Percentiles rank a stretch among this genome's conserved stretches.
phyloP scores from a whole-genome alignment of 2,329 filamentous ascomycete genomes.

The Raffaelea albimanens region DNA sequence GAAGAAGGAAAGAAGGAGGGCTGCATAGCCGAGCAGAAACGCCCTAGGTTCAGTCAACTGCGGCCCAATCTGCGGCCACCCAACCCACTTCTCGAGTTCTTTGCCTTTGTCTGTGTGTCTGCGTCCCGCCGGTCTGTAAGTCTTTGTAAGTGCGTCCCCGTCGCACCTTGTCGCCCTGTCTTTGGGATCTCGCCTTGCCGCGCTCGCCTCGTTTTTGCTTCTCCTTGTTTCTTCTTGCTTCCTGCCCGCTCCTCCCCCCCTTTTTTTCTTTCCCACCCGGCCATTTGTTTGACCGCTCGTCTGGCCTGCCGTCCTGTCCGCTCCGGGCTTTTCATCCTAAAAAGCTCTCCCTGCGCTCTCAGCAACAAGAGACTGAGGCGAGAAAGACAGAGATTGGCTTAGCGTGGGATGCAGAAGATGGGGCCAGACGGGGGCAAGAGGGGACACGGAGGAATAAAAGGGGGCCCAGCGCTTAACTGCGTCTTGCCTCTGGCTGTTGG shows the following conservation, averaged over 20 bases:
- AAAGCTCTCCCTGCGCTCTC: background rate
- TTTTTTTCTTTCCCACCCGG: background rate
- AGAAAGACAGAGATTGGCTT: background rate
- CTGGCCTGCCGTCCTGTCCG: no score
- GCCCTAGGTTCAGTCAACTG: slow-evolving; percentile 3
- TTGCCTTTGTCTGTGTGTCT: no score
- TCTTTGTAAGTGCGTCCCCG: background rate
- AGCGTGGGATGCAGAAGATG: background rate
- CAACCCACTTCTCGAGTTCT: background rate
- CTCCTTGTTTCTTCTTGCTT: no score
- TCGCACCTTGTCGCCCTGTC: no score
- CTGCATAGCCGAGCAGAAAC: background rate
- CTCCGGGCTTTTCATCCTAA: background rate
- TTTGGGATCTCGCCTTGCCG: no score
- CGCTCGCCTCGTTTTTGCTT: no score
- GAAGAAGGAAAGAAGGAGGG: background rate
- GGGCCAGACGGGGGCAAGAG: background rate
- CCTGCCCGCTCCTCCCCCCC: background rate
- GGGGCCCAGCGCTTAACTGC: background rate
- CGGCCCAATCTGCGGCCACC: slow-evolving; percentile 11
- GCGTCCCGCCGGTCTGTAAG: background rate
- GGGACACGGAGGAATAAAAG: background rate
- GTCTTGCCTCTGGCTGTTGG: no score
- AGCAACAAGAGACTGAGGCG: background rate
- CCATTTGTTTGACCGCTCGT: no score